A percentile compares a stretch with the other conserved stretches of the same genome.
Conservation (phyloP, 2,329 filamentous ascomycete genomes). For the Ceratocystis diversiconidia region DNA sequence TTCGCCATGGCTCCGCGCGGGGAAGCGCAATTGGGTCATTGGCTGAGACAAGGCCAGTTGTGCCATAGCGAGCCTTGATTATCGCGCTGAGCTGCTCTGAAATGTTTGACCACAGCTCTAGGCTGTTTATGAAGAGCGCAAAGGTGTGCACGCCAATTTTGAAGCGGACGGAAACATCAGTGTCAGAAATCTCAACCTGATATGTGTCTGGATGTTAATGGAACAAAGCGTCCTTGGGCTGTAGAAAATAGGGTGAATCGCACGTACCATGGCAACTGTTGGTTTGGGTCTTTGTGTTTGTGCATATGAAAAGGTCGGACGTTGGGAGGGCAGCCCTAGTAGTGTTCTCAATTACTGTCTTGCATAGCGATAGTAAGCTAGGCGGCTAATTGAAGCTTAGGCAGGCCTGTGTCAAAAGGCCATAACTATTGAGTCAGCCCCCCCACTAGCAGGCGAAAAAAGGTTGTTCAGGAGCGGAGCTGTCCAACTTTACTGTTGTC, state of each 20-base stretch:
- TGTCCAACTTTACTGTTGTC: too few relatives aligned
- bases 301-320: neutral
- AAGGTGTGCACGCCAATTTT: constrained; percentile 60
- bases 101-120: constrained; percentile 41
- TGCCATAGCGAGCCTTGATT: constrained; percentile 42
- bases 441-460: too few relatives aligned
- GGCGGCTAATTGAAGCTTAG: neutral
- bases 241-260: too few relatives aligned
- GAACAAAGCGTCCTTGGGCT: neutral
- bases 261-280: neutral
- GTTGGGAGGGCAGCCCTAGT: too few relatives aligned
- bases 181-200: constrained; percentile 17
- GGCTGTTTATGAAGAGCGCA: constrained; percentile 49
- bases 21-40: constrained; percentile 28
- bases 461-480: too few relatives aligned
- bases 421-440: neutral
- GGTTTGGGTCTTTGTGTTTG: neutral
- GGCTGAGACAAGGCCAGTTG: constrained; percentile 32
- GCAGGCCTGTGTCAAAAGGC: neutral
- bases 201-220: too few relatives aligned
- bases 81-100: constrained; percentile 44
- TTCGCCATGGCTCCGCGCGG: constrained; percentile 24
- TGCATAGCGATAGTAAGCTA: too few relatives aligned
- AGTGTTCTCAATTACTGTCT: too few relatives aligned
- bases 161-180: constrained; percentile 53